phyloP scores from a whole-genome alignment of 305 asterid species.

The Fraxinus velutina region DNA sequence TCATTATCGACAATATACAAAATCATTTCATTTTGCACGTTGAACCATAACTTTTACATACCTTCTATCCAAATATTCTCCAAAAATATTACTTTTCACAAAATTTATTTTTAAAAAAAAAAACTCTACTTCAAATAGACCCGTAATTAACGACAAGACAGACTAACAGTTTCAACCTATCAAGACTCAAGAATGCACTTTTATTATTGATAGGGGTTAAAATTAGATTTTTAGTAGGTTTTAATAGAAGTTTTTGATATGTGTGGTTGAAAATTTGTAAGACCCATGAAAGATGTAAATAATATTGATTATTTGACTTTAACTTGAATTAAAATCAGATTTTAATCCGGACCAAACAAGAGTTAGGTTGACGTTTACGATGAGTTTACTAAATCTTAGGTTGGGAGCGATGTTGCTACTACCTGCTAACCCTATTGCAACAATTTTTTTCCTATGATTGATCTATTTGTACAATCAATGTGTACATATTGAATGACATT shows the following conservation, averaged over 20 bases:
- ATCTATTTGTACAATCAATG: neutral
- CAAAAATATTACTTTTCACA: neutral
- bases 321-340: too few relatives aligned
- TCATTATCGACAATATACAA: too few relatives aligned
- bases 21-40: neutral
- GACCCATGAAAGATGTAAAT: too few relatives aligned
- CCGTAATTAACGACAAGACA: neutral
- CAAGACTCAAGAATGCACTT: neutral
- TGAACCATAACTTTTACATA: neutral
- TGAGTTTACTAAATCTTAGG: neutral
- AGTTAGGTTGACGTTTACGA: neutral
- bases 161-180: neutral
- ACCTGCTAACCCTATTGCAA: neutral
- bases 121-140: neutral
- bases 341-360: too few relatives aligned
- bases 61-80: neutral
- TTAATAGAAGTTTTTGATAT: too few relatives aligned
- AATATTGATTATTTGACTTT: too few relatives aligned
- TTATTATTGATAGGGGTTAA: too few relatives aligned
- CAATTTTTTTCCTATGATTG: neutral
- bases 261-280: too few relatives aligned
- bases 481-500: neutral
- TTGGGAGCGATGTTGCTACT: neutral
- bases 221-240: too few relatives aligned
- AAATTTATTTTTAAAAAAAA: neutral